Base-by-base conservation (phyloP, 208 protist genomes). In the Herpetomonas samuelpessoai region DNA sequence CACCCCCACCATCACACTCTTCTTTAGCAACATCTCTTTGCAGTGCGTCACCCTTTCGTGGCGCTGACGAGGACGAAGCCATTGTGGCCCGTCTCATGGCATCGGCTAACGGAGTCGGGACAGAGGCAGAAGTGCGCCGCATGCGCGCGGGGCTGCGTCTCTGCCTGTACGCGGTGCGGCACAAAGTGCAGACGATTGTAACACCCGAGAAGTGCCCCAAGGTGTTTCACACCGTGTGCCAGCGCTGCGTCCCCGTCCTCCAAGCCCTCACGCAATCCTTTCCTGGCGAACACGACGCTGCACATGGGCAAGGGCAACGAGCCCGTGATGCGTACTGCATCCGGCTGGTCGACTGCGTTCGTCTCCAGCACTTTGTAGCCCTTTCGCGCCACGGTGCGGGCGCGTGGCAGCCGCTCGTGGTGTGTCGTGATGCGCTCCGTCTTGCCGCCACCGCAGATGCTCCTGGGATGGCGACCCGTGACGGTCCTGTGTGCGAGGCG, bases 171-270 rank as follows among this genome's bases (percentile, higher is more conserved):
- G 76, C 76, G 19, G 65, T 79, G 55, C 35, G 69, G 9, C 50
- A 80, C 46, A 63, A 44, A 10, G 65, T 81, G 38, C 49, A 56
- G 16, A 67, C 79, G 0, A 65, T 91, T 24, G 9, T 86, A 22
- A 86, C 84, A 1, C 74, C 84, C 14, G 82, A 85, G 58, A 62
- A 71, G 46, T 65, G 64, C 21, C 84, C 84, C 3, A 47, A 62
- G 2, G 54, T 81, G 2, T 59, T 87, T 18, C 74, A 76, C 50
- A 31, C 38, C 1, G 84, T 83, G 51, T 74, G 78, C n/a, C 63
- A 65, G 18, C 69, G 57, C 3, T 58, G 76, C 27, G 30, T 66
- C 9, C 18, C 29, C 0, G 49, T 47, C 30, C 51, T 81, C 25
- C 54, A 65, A 16, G 29, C 18, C 22, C 21, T 35, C 19, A 53